These are phyloP conservation scores for Hemileia vastatrix DNA, from an alignment of 1,284 basidiomycete genomes.

Conservation along the genomic window DNA sequence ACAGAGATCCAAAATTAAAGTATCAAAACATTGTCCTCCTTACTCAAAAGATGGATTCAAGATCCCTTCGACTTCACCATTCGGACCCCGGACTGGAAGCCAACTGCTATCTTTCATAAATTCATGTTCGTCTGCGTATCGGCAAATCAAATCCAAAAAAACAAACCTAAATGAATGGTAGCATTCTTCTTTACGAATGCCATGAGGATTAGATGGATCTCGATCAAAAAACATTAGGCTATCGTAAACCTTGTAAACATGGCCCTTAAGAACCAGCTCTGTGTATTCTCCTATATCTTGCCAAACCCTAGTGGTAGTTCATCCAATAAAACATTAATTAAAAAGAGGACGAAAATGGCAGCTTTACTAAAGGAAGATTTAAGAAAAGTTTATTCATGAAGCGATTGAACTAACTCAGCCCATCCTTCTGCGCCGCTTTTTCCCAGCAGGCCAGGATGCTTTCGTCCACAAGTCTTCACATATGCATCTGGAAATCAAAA, in stretches of 20 bases:
- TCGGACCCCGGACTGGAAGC: constrained; percentile 21
- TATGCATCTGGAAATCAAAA: constrained; percentile 23
- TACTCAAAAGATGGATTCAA: constrained; percentile 23
- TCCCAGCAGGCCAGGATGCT: constrained; percentile 30
- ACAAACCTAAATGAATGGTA: constrained; percentile 20
- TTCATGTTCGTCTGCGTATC: neutral
- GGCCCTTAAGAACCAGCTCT: constrained; percentile 13
- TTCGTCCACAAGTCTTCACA: constrained; percentile 24
- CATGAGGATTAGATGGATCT: constrained; percentile 15
- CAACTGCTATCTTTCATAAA: constrained; percentile 9
- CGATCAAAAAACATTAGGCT: constrained; percentile 19
- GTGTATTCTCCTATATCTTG: constrained; percentile 12
- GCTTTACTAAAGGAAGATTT: neutral
- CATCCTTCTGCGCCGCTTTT: constrained; percentile 26
- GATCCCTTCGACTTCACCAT: constrained; percentile 20
- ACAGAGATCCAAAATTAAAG: too few relatives aligned
- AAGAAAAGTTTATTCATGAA: neutral
- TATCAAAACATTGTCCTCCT: too few relatives aligned
- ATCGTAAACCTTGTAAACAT: constrained; percentile 19
- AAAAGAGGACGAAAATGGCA: neutral
- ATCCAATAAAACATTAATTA: neutral
- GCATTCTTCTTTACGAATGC: constrained; percentile 17
- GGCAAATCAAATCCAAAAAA: neutral
- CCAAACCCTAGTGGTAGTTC: constrained; percentile 22
- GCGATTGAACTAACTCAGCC: constrained; percentile 23